Evolutionary conservation across 2,329 filamentous ascomycete genomes (phyloP), one percentile per base, ranked within the genome.

Genomic region (Fusarium avenaceum): DNA sequence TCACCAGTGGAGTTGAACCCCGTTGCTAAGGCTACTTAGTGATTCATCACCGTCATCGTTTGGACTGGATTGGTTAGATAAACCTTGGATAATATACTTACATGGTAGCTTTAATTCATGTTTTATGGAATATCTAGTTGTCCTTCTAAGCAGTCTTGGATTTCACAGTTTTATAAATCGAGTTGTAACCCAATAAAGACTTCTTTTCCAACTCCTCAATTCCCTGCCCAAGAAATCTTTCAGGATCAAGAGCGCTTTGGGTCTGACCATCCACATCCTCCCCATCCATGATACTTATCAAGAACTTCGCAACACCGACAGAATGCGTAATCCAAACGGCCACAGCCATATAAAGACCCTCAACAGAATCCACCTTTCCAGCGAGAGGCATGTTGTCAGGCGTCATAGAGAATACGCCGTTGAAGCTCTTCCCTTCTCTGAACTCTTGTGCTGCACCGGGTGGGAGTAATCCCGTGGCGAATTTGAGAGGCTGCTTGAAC

Each of bases 381-480:
- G 63, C 68, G 0, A 74, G 43, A 0, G 72, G 72, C 72, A 74
- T 74, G 22, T 74, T 74, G 14, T 74, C 72, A 1, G 72, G 72
- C 0, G 72, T 74, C 70, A 74, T 74, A 1, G 72, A 74, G 39
- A 74, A 74, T 6, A 74, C 63, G 7, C 72, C 72, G 10, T 74
- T 74, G 30, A 74, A 74, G 6, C 45, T 35, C 1, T 49, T 62
- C 0, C 63, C 61, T 4, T 48, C 13, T 11, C 38, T 15, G 9
- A 73, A 72, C 7, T 71, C 55, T 7, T 39, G 38, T 0, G 47
- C 46, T 2, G 63, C 46, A 32, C 45, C 17, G 0, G 62, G 38
- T 4, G 72, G 72, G 3, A 74, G 32, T 3, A 74, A n/a, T 0
- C 52, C 52, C 0, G 42, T 59, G 1, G 65, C 70, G 2, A 54